These are phyloP conservation scores for Conringia planisiliqua DNA, from an alignment of 345 rosid species.

Conservation along the genomic window DNA sequence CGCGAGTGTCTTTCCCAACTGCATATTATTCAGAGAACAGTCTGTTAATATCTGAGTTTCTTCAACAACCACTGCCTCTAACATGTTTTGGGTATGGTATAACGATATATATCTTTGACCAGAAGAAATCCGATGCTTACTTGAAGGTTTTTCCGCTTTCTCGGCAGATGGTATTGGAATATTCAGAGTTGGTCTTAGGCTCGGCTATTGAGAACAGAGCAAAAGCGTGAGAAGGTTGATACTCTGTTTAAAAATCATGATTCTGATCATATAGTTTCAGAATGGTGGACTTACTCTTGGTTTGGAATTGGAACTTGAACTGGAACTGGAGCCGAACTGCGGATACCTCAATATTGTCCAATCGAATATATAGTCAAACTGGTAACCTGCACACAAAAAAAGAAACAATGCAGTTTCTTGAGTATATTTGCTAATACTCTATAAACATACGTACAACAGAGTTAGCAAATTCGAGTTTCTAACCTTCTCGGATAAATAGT, in stretches of 20 bases:
- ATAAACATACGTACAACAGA: neutral
- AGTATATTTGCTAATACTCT: neutral
- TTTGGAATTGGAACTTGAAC: slow-evolving; percentile 52
- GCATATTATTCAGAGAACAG: neutral
- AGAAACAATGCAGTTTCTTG: slow-evolving; percentile 2
- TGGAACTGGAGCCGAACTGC: slow-evolving; percentile 61
- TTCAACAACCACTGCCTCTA: neutral
- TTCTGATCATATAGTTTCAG: neutral
- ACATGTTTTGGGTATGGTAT: neutral
- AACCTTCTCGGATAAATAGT: slow-evolving; percentile 89
- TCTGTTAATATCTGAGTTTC: neutral
- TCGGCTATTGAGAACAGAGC: slow-evolving; percentile 40
- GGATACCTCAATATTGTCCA: slow-evolving; percentile 94
- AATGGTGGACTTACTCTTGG: slow-evolving; percentile 53
- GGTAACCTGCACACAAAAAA: slow-evolving; percentile 69
- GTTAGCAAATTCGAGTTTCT: neutral
- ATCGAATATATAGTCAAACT: slow-evolving; percentile 89
- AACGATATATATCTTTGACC: neutral
- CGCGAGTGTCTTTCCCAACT: slow-evolving; percentile 81
- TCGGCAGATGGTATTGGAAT: slow-evolving; percentile 56
- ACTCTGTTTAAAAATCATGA: neutral
- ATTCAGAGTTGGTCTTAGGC: slow-evolving; percentile 48
- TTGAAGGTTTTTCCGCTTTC: slow-evolving; percentile 62
- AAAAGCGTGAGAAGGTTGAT: neutral
- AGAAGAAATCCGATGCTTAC: slow-evolving; percentile 33